phyloP scores from a whole-genome alignment of 1,139 yeast genomes.

The Insectozyma bohioensis region DNA sequence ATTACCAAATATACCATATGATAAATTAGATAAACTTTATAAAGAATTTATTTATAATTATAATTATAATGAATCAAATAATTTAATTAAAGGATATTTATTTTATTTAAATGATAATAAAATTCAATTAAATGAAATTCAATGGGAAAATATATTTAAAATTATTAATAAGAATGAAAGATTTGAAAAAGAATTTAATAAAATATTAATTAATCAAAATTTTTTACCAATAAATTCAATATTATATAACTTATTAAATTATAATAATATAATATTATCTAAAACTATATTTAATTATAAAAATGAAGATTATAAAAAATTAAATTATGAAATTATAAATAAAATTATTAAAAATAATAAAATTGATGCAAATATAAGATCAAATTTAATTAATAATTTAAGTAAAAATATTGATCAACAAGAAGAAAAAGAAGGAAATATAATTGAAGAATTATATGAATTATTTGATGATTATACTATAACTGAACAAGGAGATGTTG shows the following conservation, averaged over 20 bases:
- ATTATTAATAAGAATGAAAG: slow-evolving; percentile 16
- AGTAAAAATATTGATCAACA: slow-evolving; percentile 33
- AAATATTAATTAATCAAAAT: slow-evolving; percentile 18
- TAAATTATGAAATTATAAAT: slow-evolving; percentile 16
- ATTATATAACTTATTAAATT: slow-evolving; percentile 26
- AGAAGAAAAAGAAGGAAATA: slow-evolving; percentile 38
- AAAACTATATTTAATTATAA: slow-evolving; percentile 28
- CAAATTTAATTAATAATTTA: slow-evolving; percentile 23
- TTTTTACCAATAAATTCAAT: slow-evolving; percentile 18
- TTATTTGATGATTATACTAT: slow-evolving; percentile 63
- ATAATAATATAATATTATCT: slow-evolving; percentile 30
- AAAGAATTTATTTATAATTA: slow-evolving; percentile 15
- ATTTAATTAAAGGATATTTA: slow-evolving; percentile 33
- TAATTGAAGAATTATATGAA: slow-evolving; percentile 7
- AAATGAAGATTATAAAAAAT: slow-evolving; percentile 9
- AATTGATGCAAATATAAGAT: slow-evolving; percentile 28
- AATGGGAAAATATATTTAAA: slow-evolving; percentile 21
- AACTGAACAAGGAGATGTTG: slow-evolving; percentile 77
- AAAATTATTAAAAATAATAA: slow-evolving; percentile 17
- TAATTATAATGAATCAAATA: slow-evolving; percentile 30
- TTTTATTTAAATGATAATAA: slow-evolving; percentile 13
- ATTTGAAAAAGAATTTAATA: slow-evolving; percentile 21
- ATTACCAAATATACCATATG: slow-evolving; percentile 5
- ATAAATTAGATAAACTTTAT: slow-evolving; percentile 1
- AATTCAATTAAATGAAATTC: slow-evolving; percentile 6